Evolutionary conservation across 2,329 filamentous ascomycete species (phyloP).

Genomic region (Albifimbria verrucaria): DNA sequence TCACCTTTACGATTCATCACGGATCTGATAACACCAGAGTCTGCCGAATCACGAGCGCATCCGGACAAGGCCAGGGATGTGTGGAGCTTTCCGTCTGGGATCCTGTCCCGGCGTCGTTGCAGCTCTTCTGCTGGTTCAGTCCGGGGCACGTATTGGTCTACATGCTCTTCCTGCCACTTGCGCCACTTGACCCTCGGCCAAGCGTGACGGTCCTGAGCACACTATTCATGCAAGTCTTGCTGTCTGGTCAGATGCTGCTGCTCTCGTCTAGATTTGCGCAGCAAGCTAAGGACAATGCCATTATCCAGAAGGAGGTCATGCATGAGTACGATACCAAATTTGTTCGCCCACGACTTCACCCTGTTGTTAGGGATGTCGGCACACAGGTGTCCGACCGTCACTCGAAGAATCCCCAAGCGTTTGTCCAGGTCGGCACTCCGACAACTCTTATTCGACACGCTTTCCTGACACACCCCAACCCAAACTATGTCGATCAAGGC

Average conservation of each 20-base stretch:
- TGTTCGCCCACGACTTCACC: constrained; percentile 85
- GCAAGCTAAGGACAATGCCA: constrained; percentile 77
- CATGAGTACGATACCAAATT: constrained; percentile 96
- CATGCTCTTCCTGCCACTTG: constrained; percentile 79
- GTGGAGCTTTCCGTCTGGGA: constrained; percentile 94
- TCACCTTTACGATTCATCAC: constrained; percentile 77
- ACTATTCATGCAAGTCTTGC: constrained; percentile 68
- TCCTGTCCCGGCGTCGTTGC: constrained; percentile 77
- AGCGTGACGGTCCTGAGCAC: constrained; percentile 84
- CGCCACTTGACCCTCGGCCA: constrained; percentile 70
- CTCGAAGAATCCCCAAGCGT: constrained; percentile 36
- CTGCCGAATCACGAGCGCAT: constrained; percentile 79
- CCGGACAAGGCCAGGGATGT: constrained; percentile 81
- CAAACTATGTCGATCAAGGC: constrained; percentile 56
- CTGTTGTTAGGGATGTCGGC: constrained; percentile 71
- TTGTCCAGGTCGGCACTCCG: constrained; percentile 49
- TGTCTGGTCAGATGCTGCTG: constrained; percentile 74
- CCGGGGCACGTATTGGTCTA: constrained; percentile 92
- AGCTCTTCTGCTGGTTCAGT: constrained; percentile 86
- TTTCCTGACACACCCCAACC: constrained; percentile 81
- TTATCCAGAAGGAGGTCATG: constrained; percentile 89
- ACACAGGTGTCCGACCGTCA: constrained; percentile 67
- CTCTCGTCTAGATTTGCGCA: constrained; percentile 74
- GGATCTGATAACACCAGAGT: constrained; percentile 62
- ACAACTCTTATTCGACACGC: constrained; percentile 65